A percentile compares a stretch with the other conserved stretches of the same genome.
Conservation (phyloP, 805 yeast species). For the Yamadazyma tumulicola region DNA sequence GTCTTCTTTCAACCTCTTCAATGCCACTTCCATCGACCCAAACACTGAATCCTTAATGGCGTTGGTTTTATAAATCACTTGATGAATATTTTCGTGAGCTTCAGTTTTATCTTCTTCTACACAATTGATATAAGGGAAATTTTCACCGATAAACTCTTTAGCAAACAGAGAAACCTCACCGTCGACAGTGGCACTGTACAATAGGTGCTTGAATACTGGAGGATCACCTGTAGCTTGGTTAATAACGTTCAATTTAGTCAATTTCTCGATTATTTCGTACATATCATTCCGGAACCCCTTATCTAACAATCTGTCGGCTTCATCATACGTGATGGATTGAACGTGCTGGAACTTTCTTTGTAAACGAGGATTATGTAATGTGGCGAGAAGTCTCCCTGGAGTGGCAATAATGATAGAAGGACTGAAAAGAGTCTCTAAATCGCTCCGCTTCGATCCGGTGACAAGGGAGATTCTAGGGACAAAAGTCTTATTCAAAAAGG, state of each 20-base stretch:
- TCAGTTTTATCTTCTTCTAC: slow-evolving; percentile 72
- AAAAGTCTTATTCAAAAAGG: slow-evolving; percentile 15
- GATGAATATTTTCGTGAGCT: slow-evolving; percentile 71
- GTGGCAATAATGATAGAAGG: slow-evolving; percentile 79
- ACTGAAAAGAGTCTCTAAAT: slow-evolving; percentile 21
- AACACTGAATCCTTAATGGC: slow-evolving; percentile 55
- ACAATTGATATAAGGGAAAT: slow-evolving; percentile 66
- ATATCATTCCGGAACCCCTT: slow-evolving; percentile 74
- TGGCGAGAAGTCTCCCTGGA: slow-evolving; percentile 79
- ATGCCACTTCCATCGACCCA: slow-evolving; percentile 50
- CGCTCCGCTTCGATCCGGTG: slow-evolving; percentile 62
- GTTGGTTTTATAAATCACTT: slow-evolving; percentile 54
- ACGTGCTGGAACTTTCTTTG: slow-evolving; percentile 51
- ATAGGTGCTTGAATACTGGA: slow-evolving; percentile 54
- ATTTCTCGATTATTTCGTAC: slow-evolving; percentile 48
- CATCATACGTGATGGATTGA: slow-evolving; percentile 74
- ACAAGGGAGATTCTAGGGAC: slow-evolving; percentile 44
- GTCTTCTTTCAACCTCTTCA: slow-evolving; percentile 32
- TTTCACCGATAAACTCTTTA: slow-evolving; percentile 47
- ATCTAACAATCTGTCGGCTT: slow-evolving; percentile 85
- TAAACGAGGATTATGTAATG: slow-evolving; percentile 43
- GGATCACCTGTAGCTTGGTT: slow-evolving; percentile 17
- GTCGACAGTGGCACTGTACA: slow-evolving; percentile 89
- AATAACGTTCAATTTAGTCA: slow-evolving; percentile 31
- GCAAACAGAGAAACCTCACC: slow-evolving; percentile 66